Conservation (phyloP, 2,329 filamentous ascomycete species). For the Kalaharituber pfeilii region DNA sequence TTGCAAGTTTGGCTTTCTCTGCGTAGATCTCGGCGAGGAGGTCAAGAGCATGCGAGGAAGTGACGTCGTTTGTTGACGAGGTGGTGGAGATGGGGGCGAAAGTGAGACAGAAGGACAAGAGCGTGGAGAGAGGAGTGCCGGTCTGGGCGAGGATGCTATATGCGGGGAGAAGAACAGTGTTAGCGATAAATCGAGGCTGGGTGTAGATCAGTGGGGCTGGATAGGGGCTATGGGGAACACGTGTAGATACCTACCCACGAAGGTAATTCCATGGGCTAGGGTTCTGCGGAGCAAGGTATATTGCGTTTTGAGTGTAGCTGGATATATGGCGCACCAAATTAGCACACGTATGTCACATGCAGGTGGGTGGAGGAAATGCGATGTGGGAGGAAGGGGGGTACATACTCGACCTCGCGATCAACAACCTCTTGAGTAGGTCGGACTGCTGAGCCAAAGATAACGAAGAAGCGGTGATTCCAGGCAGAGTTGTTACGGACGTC, state of each 20-base stretch:
- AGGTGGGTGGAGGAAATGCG: background rate
- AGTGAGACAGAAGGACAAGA: slow-evolving; percentile 32
- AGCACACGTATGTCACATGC: background rate
- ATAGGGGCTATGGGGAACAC: no score
- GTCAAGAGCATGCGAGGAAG: slow-evolving; percentile 51
- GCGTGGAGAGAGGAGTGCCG: slow-evolving; percentile 7
- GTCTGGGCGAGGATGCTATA: background rate
- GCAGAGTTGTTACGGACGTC: slow-evolving; percentile 94
- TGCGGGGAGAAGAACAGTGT: background rate
- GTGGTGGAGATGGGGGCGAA: slow-evolving; percentile 26
- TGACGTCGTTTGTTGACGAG: slow-evolving; percentile 31
- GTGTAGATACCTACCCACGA: no score
- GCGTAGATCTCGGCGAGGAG: slow-evolving; percentile 51
- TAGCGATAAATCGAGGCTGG: slow-evolving; percentile 1
- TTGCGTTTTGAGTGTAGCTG: slow-evolving; percentile 47
- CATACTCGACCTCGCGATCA: slow-evolving; percentile 55
- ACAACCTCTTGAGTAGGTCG: slow-evolving; percentile 41
- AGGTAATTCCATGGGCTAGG: slow-evolving; percentile 90
- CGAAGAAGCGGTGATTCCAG: slow-evolving; percentile 91
- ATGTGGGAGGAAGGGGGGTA: background rate
- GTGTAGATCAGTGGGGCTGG: no score
- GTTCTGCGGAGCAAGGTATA: slow-evolving; percentile 73
- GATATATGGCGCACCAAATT: background rate
- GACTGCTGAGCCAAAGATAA: slow-evolving; percentile 44
- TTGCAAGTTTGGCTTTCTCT: slow-evolving; percentile 10